Percentiles rank a stretch among this genome's conserved stretches.
Evolutionary conservation across 2,329 filamentous ascomycete genomes (phyloP).

Genomic region (Kalmusia sp.): DNA sequence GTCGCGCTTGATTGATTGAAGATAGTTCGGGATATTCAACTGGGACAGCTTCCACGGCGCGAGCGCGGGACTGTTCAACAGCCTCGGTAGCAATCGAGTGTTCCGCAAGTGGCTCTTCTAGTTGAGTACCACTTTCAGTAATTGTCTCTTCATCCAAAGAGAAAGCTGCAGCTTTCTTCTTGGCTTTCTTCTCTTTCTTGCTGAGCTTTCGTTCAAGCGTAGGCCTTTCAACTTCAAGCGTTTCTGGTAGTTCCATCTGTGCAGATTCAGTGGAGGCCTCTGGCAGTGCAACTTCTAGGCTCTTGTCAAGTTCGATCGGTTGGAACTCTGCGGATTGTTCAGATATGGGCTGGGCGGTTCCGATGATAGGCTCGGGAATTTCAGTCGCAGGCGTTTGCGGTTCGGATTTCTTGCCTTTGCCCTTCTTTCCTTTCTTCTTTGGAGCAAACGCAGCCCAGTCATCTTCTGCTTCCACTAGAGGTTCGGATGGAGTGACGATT

Average conservation of each 20-base stretch:
- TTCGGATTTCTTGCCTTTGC: conserved; percentile 27
- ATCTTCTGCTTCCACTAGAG: conserved; percentile 5
- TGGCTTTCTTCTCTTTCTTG: conserved; percentile 42
- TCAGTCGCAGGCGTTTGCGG: conserved; percentile 16
- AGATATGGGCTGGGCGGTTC: not conserved
- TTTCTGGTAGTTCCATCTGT: conserved; percentile 6
- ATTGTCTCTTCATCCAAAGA: conserved; percentile 15
- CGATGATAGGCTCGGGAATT: conserved; percentile 7
- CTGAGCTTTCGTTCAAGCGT: conserved; percentile 36
- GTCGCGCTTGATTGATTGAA: not conserved
- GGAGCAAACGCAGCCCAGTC: conserved; percentile 12
- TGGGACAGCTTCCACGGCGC: not conserved
- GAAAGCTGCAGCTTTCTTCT: conserved; percentile 25
- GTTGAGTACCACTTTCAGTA: not conserved
- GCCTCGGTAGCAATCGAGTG: not conserved
- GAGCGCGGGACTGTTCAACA: not conserved
- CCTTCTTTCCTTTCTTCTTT: conserved; percentile 26
- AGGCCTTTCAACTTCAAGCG: conserved; percentile 19
- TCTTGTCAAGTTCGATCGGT: conserved; percentile 5
- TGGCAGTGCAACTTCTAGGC: conserved; percentile 3
- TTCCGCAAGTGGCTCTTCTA: conserved; percentile 5
- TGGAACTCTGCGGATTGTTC: conserved; percentile 7
- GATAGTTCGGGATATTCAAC: not conserved
- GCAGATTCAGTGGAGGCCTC: conserved; percentile 2
- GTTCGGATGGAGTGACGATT: not conserved